Conservation (phyloP, 2,329 filamentous ascomycete genomes). For the Ophiostoma himal-ulmi region DNA sequence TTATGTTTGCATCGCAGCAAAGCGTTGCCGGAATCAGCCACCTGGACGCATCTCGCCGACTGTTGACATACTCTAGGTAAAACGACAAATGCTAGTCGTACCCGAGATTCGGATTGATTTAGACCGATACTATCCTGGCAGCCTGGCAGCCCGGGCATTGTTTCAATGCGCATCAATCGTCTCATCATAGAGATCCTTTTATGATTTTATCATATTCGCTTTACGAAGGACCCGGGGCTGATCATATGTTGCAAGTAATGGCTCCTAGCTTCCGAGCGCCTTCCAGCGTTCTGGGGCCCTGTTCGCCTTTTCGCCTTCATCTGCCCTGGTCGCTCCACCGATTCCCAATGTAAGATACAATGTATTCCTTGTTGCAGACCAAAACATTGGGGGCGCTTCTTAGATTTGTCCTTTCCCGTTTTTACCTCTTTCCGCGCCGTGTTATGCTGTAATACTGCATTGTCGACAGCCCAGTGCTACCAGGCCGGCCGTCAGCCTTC, state of each 20-base stretch:
- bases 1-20: not conserved
- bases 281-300: not conserved
- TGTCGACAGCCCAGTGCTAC: not conserved
- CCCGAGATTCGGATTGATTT: no score
- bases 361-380: not conserved
- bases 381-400: not conserved
- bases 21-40: not conserved
- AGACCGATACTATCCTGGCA: not conserved
- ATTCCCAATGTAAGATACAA: not conserved
- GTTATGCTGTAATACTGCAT: not conserved
- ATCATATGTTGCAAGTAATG: not conserved
- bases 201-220: not conserved
- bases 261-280: conserved; percentile 2
- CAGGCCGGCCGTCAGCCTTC: not conserved
- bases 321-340: not conserved
- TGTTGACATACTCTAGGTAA: not conserved
- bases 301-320: not conserved
- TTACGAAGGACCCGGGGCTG: not conserved
- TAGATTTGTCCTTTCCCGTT: conserved; percentile 4
- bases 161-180: not conserved
- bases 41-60: not conserved
- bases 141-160: not conserved
- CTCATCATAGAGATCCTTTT: not conserved
- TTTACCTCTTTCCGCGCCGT: conserved; percentile 9
- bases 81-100: no score